Evolutionary conservation across 73 alveolate species (phyloP), one percentile per base, ranked within the genome.

Genomic region (Stentor roeselii): DNA sequence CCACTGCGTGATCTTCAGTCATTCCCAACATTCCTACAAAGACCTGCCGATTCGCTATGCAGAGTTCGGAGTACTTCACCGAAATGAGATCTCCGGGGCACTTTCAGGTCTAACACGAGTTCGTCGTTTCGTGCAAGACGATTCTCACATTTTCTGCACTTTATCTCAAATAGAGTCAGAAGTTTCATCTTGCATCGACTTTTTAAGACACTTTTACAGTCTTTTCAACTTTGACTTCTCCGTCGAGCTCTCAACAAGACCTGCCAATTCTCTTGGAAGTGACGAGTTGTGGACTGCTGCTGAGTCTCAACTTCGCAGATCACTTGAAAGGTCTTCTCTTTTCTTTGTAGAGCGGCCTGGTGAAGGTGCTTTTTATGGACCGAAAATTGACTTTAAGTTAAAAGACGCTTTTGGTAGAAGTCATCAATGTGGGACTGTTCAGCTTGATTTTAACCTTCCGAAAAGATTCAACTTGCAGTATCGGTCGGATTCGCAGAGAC

Each of bases 351-450:
- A 89, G 32, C 93, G 95, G 83, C 98, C 97, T 58, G 99, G 99
- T 3, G 99, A 98, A 76, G 99, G 99, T 30, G 99, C 99, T 60
- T 98, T 98, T 93, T 98, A 92, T 86, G 99, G 99, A 21, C 99
- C 99, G 15, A 98, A 98, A 93, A 98, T 98, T 78, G 99, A 98
- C 93, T 96, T 98, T 84, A 89, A 93, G 90, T 89, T 98, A 58
- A 92, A 86, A 85, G 99, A 98, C 90, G 99, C 99, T 27, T 85
- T 97, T 87, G 96, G 97, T 85, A 95, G 99, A 83, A 95, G 95
- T 82, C 99, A 98, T 87, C 98, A 98, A 91, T 98, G 99, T 78
- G 99, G 99, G 59, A 98, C 99, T 36, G 92, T 92, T 78, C 98
- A 93, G 85, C 88, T 96, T 67, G 99, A 98, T 91, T 95, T 98